These are phyloP conservation scores for Trichoderma asperellum DNA, from an alignment of 2,329 filamentous ascomycete species.

Conservation along the genomic window DNA sequence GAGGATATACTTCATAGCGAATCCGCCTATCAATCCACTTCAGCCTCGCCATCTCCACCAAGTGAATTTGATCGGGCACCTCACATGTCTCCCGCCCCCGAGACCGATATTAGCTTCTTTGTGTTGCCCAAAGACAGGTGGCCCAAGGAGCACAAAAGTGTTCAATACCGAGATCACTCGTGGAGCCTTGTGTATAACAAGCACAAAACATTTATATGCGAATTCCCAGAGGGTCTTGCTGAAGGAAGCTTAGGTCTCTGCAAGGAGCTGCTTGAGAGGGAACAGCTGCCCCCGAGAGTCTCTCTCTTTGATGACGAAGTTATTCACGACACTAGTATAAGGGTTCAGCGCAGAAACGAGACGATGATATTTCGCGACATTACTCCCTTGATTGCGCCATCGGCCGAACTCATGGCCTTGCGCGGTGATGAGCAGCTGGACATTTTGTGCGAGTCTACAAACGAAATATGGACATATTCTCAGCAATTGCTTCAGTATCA, in stretches of 20 bases:
- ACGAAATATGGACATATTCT: slow-evolving; percentile 49
- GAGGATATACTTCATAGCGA: not conserved
- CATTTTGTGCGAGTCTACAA: slow-evolving; percentile 45
- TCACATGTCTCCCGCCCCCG: not conserved
- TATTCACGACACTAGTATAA: slow-evolving; percentile 43
- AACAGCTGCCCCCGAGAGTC: slow-evolving; percentile 40
- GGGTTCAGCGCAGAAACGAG: slow-evolving; percentile 40
- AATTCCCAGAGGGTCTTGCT: not conserved
- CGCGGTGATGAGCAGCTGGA: slow-evolving; percentile 39
- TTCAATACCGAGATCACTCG: slow-evolving; percentile 1
- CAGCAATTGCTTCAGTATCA: slow-evolving; percentile 43
- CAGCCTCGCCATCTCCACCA: not conserved
- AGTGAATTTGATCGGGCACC: not conserved
- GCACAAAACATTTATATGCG: not conserved
- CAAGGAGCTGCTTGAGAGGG: slow-evolving; percentile 37
- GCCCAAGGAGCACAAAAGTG: slow-evolving; percentile 1
- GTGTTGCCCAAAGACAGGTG: not conserved
- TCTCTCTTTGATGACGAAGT: slow-evolving; percentile 46
- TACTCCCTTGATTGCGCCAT: slow-evolving; percentile 44
- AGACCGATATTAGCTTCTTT: not conserved
- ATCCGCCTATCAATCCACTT: not conserved
- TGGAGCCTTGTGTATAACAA: not conserved
- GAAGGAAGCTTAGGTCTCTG: not conserved
- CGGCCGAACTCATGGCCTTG: slow-evolving; percentile 42
- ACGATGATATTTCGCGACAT: slow-evolving; percentile 46